phyloP scores from a whole-genome alignment of 164 flowering plant species.

The Malania oleifera region DNA sequence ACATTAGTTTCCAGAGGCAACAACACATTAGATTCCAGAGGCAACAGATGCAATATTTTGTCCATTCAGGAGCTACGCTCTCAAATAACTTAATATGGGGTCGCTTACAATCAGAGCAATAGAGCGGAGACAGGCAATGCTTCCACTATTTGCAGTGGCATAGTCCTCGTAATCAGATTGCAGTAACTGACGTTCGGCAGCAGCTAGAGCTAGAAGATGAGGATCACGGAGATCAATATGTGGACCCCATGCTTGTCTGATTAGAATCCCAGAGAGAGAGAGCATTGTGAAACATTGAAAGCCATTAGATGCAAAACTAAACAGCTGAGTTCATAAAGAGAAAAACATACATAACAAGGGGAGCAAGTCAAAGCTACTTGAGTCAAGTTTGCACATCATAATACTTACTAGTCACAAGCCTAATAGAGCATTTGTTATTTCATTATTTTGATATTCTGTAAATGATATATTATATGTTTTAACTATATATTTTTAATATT shows the following conservation, averaged over 20 bases:
- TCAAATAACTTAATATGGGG: not conserved
- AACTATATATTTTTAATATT: too few relatives aligned
- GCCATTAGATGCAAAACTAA: too few relatives aligned
- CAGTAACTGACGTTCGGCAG: slow-evolving; percentile 49
- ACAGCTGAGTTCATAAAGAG: too few relatives aligned
- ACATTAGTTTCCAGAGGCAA: too few relatives aligned
- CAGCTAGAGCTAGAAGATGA: slow-evolving; percentile 52
- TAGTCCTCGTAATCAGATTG: slow-evolving; percentile 60
- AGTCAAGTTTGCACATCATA: too few relatives aligned
- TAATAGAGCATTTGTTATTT: too few relatives aligned
- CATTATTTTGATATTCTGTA: too few relatives aligned
- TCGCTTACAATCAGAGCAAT: slow-evolving; percentile 50
- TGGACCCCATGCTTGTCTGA: slow-evolving; percentile 59
- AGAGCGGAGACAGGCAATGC: slow-evolving; percentile 48
- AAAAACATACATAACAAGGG: too few relatives aligned
- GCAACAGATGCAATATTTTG: not conserved
- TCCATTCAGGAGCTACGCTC: not conserved
- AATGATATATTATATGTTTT: too few relatives aligned
- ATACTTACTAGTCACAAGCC: too few relatives aligned
- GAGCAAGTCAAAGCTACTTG: too few relatives aligned
- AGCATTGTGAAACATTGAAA: too few relatives aligned
- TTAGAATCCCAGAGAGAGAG: not conserved
- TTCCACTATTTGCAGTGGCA: slow-evolving; percentile 42
- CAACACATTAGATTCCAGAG: slow-evolving; percentile 6
- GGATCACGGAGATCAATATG: slow-evolving; percentile 49